Conservation (phyloP, 495 filamentous ascomycete genomes). For the Thermothielavioides terrestris region DNA sequence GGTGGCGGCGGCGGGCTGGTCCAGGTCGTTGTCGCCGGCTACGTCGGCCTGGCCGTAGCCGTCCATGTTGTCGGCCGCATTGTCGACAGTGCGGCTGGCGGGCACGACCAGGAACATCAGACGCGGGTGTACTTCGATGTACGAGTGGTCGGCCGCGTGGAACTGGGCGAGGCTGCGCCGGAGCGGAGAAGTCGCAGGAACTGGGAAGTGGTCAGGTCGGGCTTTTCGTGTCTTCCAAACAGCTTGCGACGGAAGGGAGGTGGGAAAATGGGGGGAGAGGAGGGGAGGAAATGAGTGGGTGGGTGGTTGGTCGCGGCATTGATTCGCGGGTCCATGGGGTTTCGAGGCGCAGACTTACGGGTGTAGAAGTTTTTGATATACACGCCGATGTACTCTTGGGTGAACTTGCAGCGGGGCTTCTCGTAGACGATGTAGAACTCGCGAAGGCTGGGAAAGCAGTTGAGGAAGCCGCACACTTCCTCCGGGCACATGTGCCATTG, state of each 20-base stretch:
- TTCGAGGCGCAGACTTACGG: background rate
- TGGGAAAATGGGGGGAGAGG: background rate
- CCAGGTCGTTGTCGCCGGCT: too few relatives aligned
- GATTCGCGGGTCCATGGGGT: too few relatives aligned
- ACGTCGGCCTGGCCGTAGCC: too few relatives aligned
- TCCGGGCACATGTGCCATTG: conserved; percentile 7
- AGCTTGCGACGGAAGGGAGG: background rate
- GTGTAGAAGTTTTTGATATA: conserved; percentile 3
- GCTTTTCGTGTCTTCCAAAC: background rate
- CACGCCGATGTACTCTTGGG: background rate
- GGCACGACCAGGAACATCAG: background rate
- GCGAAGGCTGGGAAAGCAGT: conserved; percentile 16
- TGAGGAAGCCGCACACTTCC: conserved; percentile 9
- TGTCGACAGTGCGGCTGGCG: too few relatives aligned
- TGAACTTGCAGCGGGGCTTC: background rate
- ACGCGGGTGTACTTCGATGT: background rate
- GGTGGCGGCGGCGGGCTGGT: too few relatives aligned
- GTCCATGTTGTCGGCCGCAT: too few relatives aligned
- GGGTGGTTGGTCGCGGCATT: too few relatives aligned
- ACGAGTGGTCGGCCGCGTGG: background rate
- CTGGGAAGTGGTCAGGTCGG: background rate
- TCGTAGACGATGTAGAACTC: conserved; percentile 18
- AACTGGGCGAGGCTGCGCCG: background rate
- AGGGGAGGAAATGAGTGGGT: background rate
- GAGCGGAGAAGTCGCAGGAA: background rate